Evolutionary conservation across 768 basidiomycete species (phyloP).

Genomic region (Psilocybe subaeruginosa): DNA sequence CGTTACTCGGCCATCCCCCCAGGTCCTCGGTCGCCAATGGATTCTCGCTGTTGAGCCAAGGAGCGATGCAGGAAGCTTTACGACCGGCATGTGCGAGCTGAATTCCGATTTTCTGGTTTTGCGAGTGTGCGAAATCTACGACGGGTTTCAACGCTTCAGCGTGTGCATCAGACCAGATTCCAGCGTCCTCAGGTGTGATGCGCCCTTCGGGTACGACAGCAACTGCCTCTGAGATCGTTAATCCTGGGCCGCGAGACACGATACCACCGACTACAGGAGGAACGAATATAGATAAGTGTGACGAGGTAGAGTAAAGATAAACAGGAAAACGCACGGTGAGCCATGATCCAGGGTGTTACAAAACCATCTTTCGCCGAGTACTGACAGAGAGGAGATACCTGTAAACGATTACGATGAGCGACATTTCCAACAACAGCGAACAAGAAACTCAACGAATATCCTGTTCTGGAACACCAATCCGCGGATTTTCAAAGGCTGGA

Average conservation of each 20-base stretch:
- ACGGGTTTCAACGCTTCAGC: conserved; percentile 41
- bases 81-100: conserved; percentile 80
- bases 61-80: conserved; percentile 68
- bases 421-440: neutral
- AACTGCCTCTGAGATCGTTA: conserved; percentile 66
- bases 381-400: conserved; percentile 63
- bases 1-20: conserved; percentile 57
- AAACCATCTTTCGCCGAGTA: conserved; percentile 60
- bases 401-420: neutral
- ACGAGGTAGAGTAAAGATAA: conserved; percentile 23
- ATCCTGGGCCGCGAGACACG: conserved; percentile 52
- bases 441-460: conserved; percentile 45
- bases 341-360: conserved; percentile 58
- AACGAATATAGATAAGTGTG: conserved; percentile 1
- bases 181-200: conserved; percentile 63
- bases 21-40: conserved; percentile 34
- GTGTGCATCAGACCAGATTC: conserved; percentile 60
- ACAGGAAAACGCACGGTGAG: conserved; percentile 46
- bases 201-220: conserved; percentile 57
- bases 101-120: conserved; percentile 69
- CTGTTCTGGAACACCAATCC: conserved; percentile 57
- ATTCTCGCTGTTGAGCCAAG: conserved; percentile 49
- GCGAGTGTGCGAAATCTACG: conserved; percentile 73
- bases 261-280: conserved; percentile 49
- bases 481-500: conserved; percentile 58